Evolutionary conservation across 2,329 filamentous ascomycete genomes (phyloP), one percentile per base, ranked within the genome.

Genomic region (Aspergillus niger): DNA sequence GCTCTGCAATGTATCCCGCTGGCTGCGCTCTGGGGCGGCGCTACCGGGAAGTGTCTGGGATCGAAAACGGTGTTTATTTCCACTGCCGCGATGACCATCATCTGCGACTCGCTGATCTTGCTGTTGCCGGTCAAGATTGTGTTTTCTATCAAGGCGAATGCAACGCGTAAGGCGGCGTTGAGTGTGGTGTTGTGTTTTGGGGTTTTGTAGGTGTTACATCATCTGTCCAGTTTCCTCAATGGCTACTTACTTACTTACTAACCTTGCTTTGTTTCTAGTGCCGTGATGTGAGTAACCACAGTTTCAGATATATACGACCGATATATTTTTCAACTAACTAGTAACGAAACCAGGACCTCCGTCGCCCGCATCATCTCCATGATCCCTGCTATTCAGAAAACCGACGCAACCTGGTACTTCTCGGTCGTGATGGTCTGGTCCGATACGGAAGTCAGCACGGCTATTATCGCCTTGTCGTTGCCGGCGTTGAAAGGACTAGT

Each of bases 1-100:
- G 64, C 58, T 3, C 55, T 68, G 15, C 66, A 66, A 48, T 68
- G 66, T n/a, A 60, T 68, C 39, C 66, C 66, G 3, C 59, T 68
- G 4, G 49, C 59, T 15, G 57, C 65, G 3, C 51, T 68, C 5
- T 67, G 65, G 65, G 55, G 55, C 10, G 39, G 15, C 0, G 57
- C 39, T 2, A 15, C 58, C 2, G 61, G 65, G 0, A 65, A 59
- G 43, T 67, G 65, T 39, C 26, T 67, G 32, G 58, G 55, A 2
- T 63, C 65, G 1, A 59, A 49, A 20, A 43, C 59, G 2, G 62
- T 65, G 13, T 65, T 65, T 32, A 54, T 65, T 8, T 63, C 60
- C 5, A 66, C 62, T 3, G 62, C 60, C 0, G 58, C 57, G 10
- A 28, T 66, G 30, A 68, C 66, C 0, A 65, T 68, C 13, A 48